phyloP scores from a whole-genome alignment of 768 basidiomycete species.

The Naematelia encephala region DNA sequence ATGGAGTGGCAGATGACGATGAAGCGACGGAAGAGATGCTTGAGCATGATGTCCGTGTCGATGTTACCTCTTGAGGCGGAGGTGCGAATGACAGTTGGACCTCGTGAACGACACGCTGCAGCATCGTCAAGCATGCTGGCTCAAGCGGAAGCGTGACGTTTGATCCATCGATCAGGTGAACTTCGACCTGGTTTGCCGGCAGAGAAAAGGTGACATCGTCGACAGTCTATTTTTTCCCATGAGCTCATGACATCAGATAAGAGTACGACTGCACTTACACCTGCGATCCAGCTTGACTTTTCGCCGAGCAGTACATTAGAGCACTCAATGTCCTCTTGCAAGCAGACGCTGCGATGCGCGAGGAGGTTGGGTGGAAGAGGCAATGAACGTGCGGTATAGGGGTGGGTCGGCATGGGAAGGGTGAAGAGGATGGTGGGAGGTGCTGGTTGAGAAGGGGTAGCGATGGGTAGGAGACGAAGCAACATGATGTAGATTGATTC shows the following conservation, averaged over 20 bases:
- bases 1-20: slow-evolving; percentile 11
- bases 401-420: slow-evolving; percentile 43
- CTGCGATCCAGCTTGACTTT: slow-evolving; percentile 49
- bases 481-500: slow-evolving; percentile 37
- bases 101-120: slow-evolving; percentile 39
- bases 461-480: slow-evolving; percentile 47
- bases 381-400: slow-evolving; percentile 44
- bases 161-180: slow-evolving; percentile 45
- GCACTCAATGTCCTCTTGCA: slow-evolving; percentile 47
- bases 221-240: slow-evolving; percentile 24
- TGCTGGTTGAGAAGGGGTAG: slow-evolving; percentile 35
- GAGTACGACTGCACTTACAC: slow-evolving; percentile 19
- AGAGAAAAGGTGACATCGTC: slow-evolving; percentile 51
- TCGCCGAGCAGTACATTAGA: slow-evolving; percentile 49
- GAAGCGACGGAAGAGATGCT: slow-evolving; percentile 14
- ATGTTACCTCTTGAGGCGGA: slow-evolving; percentile 14
- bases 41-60: slow-evolving; percentile 17
- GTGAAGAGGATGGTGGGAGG: slow-evolving; percentile 53
- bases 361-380: slow-evolving; percentile 49
- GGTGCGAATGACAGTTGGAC: slow-evolving; percentile 47
- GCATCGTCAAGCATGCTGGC: slow-evolving; percentile 18
- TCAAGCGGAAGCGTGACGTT: slow-evolving; percentile 31
- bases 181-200: slow-evolving; percentile 24
- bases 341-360: slow-evolving; percentile 40
- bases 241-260: not conserved